These are phyloP conservation scores for Eucalyptus fibrosa DNA, from an alignment of 345 rosid genomes.

Conservation along the genomic window DNA sequence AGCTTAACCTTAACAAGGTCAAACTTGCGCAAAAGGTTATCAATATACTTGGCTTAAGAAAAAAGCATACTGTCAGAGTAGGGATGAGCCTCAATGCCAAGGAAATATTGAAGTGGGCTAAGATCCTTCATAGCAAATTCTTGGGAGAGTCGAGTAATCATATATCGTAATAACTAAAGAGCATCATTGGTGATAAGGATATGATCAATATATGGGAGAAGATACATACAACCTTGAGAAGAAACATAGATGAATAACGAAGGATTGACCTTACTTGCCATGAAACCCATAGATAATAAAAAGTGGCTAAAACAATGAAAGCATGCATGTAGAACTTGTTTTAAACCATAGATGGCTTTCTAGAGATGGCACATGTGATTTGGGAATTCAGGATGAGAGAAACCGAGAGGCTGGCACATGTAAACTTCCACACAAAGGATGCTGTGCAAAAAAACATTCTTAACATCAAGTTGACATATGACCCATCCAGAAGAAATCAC, in stretches of 20 bases:
- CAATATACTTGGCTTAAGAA: background rate
- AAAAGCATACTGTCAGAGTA: background rate
- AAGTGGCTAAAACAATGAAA: background rate
- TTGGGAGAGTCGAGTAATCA: no score
- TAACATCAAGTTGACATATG: background rate
- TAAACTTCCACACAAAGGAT: background rate
- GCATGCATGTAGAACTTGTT: background rate
- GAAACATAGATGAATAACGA: no score
- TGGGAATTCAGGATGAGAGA: background rate
- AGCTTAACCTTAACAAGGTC: background rate
- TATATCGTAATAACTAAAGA: no score
- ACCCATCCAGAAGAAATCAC: background rate
- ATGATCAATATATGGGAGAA: no score
- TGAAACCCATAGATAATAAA: background rate
- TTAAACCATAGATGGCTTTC: background rate
- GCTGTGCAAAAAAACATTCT: background rate
- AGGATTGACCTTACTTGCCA: background rate
- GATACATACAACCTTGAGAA: background rate
- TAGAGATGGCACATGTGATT: background rate
- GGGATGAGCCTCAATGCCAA: no score
- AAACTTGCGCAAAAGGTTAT: background rate
- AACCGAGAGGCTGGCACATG: background rate
- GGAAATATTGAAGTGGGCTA: background rate
- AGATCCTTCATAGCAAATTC: no score
- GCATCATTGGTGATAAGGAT: no score